Base-by-base conservation (phyloP, 495 filamentous ascomycete species). In the Lophiotrema nucula region DNA sequence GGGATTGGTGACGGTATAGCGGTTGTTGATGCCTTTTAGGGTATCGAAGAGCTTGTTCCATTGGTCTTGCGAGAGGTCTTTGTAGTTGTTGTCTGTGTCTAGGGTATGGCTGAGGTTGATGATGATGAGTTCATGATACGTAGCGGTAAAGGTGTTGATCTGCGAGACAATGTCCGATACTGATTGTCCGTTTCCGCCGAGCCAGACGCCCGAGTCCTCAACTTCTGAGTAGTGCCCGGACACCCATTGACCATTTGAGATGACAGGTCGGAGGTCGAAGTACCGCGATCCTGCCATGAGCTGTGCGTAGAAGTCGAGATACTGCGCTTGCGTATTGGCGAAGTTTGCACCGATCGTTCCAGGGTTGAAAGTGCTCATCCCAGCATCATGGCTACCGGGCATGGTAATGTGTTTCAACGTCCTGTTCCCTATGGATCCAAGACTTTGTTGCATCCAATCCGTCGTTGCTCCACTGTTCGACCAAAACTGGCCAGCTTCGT, bases 401-500 rank as follows among this genome's bases (percentile, higher is more conserved):
- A 67, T 67, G 27, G 39, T 52, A 27, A 67, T 63, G 2, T 64
- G 50, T 27, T 56, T 56, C 2, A 67, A 53, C 15, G 54, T 63
- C 23, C 59, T 57, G 31, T 64, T 60, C 4, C 55, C 51, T 1
- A 67, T 15, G 1, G 54, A 56, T 18, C 58, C 64, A 11, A 67
- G 15, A 28, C 53, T 60, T 35, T 60, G 59, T 28, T 63, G 59
- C 64, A 67, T 67, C 64, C 64, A 67, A 38, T 67, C 60, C 11
- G 43, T 43, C 23, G 39, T 46, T 19, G 42, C 25, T 8, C 53
- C 48, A 27, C 23, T 41, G 41, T 59, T 65, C n/a, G 56, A 60
- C 55, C 47, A 60, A 23, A 42, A 56, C n/a, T 31, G n/a, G 10
- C 53, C 64, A 19, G 62, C 56, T 47, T 57, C 60, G 21, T 60